Evolutionary conservation across 139 green algal genomes (phyloP).

Genomic region (Micractinium conductrix): DNA sequence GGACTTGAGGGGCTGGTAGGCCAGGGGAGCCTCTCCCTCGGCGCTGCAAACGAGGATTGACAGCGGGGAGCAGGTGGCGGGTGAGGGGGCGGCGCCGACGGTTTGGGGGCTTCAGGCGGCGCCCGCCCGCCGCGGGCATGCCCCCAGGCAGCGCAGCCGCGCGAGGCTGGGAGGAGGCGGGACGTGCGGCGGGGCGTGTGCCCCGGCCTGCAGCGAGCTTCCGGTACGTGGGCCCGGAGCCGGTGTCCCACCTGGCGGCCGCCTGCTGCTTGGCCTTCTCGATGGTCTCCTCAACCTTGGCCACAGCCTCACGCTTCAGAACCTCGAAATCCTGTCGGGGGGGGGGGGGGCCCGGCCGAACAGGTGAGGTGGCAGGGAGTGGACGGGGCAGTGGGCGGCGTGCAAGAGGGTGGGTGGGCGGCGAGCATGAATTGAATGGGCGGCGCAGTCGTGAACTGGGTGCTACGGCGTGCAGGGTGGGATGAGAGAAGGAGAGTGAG

Average conservation of each 20-base stretch:
- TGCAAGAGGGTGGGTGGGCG: neutral
- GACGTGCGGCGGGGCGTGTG: neutral
- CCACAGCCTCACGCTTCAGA: slow-evolving; percentile 3
- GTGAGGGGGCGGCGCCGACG: too few relatives aligned
- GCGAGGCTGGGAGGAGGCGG: neutral
- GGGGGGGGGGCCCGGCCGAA: neutral
- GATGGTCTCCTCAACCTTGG: neutral
- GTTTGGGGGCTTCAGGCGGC: neutral
- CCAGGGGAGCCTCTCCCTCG: neutral
- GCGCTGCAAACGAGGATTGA: neutral
- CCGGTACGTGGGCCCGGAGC: neutral
- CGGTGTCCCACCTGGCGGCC: slow-evolving; percentile 4
- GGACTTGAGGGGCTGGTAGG: slow-evolving; percentile 38
- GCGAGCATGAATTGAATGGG: neutral
- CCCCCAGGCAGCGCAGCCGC: neutral
- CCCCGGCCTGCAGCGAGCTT: neutral
- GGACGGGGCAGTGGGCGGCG: neutral
- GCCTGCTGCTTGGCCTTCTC: slow-evolving; percentile 24
- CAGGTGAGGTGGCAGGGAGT: neutral
- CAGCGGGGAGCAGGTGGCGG: neutral
- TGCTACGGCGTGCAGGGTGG: neutral
- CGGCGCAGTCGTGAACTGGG: neutral
- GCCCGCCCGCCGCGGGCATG: neutral
- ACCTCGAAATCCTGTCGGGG: neutral
- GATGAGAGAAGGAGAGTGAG: neutral